Evolutionary conservation across 345 rosid genomes (phyloP), one percentile per base, ranked within the genome.

Genomic region (Cardamine chenopodiifolia): DNA sequence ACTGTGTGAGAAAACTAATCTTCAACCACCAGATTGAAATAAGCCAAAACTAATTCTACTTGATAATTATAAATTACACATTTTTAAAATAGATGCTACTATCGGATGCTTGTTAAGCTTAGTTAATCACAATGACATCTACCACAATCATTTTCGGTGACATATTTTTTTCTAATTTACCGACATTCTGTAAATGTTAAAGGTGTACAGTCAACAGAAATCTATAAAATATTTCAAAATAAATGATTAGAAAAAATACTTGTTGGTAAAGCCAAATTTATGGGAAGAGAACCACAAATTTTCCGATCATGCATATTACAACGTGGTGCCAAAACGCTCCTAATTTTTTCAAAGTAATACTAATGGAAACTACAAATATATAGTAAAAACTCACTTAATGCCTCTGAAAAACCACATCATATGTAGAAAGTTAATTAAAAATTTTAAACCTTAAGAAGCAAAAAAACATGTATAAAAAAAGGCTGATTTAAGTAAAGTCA

Each of bases 11-110:
- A 78, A 78, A 78, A 71, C 77, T 71, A 66, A 78, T 66, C 81
- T 78, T 20, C 77, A 78, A 78, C 81, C 44, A 78, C 81, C 55
- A 31, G 54, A 31, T 72, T 78, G 73, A 72, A 78, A 71, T 58
- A 65, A 42, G 50, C 72, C 47, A 61, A n/a, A 65, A 68, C 19
- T 3, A 56, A 28, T 65, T 50, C 23, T 9, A 34, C 31, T 72
- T 58, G n/a, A 58, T 28, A 48, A 59, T 5, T 55, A 4, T 19
- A 13, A 31, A 25, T 10, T 37, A 31, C 23, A 17, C 52, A 34
- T 17, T 52, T 62, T 62, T 0, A 1, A 70, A 68, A 67, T 35
- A 68, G 14, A 68, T 54, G 50, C 39, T 34, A 62, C 65, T 69
- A 50, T 68, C 42, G 11, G 55, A 75, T 67, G 74, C 69, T 62